These are phyloP conservation scores for Paralagenidium karlingii DNA, from an alignment of 352 stramenopile genomes.

Conservation along the genomic window DNA sequence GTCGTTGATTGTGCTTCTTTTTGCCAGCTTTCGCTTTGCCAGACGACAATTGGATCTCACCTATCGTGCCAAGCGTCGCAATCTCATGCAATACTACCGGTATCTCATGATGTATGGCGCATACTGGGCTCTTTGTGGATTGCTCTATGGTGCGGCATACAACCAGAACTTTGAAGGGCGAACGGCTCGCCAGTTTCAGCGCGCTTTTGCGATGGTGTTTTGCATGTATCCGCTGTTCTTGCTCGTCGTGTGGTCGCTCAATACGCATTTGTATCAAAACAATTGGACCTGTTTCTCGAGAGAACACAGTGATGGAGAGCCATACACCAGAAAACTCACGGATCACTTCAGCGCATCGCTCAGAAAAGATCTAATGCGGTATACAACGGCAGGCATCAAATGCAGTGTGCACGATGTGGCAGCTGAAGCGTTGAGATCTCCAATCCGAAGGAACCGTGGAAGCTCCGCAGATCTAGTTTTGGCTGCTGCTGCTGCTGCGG, in stretches of 20 bases:
- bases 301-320: conserved; percentile 37
- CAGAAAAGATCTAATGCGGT: conserved; percentile 76
- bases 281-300: conserved; percentile 16
- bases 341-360: conserved; percentile 73
- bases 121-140: conserved; percentile 52
- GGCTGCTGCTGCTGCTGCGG: too few species aligned
- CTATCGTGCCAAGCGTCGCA: conserved; percentile 70
- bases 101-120: conserved; percentile 64
- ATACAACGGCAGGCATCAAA: conserved; percentile 73
- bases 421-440: too few species aligned
- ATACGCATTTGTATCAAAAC: conserved; percentile 66
- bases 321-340: conserved; percentile 17
- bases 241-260: conserved; percentile 65
- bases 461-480: conserved; percentile 16
- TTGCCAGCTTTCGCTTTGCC: conserved; percentile 76
- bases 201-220: conserved; percentile 54
- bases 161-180: conserved; percentile 38
- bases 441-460: too few species aligned
- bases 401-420: conserved; percentile 56
- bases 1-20: conserved; percentile 60
- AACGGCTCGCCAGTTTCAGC: conserved; percentile 38
- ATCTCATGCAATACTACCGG: conserved; percentile 77
- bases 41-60: conserved; percentile 74
- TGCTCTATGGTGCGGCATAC: conserved; percentile 68
- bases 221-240: conserved; percentile 59